Conservation (phyloP, 1,139 yeast species). For the Candida neerlandica region DNA sequence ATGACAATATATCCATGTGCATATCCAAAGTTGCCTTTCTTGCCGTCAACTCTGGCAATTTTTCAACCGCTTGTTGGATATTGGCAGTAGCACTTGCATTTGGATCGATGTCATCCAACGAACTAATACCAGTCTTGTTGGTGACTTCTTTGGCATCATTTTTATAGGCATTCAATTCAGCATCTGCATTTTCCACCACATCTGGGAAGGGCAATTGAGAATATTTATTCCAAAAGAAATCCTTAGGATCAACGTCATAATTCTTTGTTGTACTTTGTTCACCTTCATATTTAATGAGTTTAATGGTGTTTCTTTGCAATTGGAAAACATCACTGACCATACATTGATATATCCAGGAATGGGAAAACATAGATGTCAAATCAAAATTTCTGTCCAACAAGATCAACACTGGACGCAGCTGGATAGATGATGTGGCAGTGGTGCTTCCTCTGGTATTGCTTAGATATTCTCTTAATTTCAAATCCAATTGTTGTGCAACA, state of each 20-base stretch:
- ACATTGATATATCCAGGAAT: slow-evolving; percentile 97
- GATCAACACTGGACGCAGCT: slow-evolving; percentile 74
- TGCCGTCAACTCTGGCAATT: slow-evolving; percentile 88
- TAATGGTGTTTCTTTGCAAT: slow-evolving; percentile 72
- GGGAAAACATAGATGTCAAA: slow-evolving; percentile 90
- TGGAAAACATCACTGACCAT: slow-evolving; percentile 91
- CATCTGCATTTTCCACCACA: slow-evolving; percentile 93
- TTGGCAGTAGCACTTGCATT: slow-evolving; percentile 65
- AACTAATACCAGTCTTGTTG: slow-evolving; percentile 70
- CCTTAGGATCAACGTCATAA: slow-evolving; percentile 88
- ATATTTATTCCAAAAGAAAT: slow-evolving; percentile 87
- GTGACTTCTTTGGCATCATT: slow-evolving; percentile 87
- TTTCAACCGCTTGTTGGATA: slow-evolving; percentile 87
- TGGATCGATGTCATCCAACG: slow-evolving; percentile 75
- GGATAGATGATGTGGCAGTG: slow-evolving; percentile 33
- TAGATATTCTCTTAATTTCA: slow-evolving; percentile 79
- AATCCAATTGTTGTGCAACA: slow-evolving; percentile 84
- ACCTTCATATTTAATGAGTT: slow-evolving; percentile 38
- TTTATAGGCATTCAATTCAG: slow-evolving; percentile 77
- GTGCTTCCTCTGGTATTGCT: slow-evolving; percentile 62
- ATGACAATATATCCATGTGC: slow-evolving; percentile 95
- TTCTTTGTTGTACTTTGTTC: slow-evolving; percentile 47
- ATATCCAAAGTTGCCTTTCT: slow-evolving; percentile 87
- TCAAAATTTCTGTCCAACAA: slow-evolving; percentile 88
- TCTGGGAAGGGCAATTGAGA: slow-evolving; percentile 93